Base-by-base conservation (phyloP, 2,329 filamentous ascomycete genomes). In the Fusarium sterilihyphosum region DNA sequence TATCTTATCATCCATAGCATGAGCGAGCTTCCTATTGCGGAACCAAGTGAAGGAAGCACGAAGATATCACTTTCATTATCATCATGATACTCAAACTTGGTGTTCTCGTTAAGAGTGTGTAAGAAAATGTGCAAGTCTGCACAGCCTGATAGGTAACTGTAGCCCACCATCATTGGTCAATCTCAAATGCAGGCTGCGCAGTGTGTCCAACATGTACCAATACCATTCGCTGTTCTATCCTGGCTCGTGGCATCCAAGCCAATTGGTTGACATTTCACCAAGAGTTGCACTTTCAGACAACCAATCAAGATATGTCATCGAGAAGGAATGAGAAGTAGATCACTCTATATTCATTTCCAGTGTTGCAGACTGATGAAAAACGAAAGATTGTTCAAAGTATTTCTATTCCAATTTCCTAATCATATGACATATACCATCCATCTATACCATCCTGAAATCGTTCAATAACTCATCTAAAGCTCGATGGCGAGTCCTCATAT, bases 1-100 rank as follows among this genome's bases (percentile, higher is more conserved):
- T 73, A 73, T 73, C 66, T 71, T 75, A 75, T 77, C 74, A 22
- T 26, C 50, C n/a, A 37, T 53, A 37, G 9, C 18, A 50, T 38
- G 38, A 46, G 37, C 56, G 38, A 46, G 37, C 56, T 64, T 57
- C 68, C 67, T 29, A 20, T 71, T 61, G 33, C 10, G 60, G 65
- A 62, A 58, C 18, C 38, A 22, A 41, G 33, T n/a, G 56, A 41
- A 20, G 16, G 56, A 65, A 7, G 29, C 20, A 46, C 22, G 4
- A n/a, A 38, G 35, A 40, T 41, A 12, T 41, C 0, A 22, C 8
- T 4, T 5, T 13, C 50, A 41, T 14, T 41, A 12, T 29, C 20
- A 29, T 40, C 24, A 29, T 43, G 37, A 56, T 56, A 43, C n/a
- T 40, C 16, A 29, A 13, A 31, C 20, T 56, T 37, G 33, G 43